Conservation (phyloP, 1,284 basidiomycete species). For the Cutaneotrichosporon sp. region DNA sequence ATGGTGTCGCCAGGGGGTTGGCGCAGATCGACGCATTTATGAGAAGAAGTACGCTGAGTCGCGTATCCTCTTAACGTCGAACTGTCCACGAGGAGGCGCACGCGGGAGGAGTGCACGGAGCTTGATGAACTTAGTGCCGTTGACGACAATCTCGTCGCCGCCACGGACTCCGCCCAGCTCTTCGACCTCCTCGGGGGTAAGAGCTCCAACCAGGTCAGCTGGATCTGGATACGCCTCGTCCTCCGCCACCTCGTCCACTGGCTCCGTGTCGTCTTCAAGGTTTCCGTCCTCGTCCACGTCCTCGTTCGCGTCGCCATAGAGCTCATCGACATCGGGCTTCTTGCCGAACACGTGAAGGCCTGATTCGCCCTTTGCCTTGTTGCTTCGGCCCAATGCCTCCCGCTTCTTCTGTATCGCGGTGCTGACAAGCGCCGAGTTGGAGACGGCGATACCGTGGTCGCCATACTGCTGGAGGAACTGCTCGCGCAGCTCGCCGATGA, state of each 20-base stretch:
- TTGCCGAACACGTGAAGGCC: constrained; percentile 2
- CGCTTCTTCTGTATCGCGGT: constrained; percentile 9
- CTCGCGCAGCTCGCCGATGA: constrained; percentile 57
- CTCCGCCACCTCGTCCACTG: neutral
- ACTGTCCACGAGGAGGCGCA: constrained; percentile 78
- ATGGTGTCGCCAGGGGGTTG: too few relatives aligned
- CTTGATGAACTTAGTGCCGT: constrained; percentile 58
- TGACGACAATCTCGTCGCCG: constrained; percentile 8
- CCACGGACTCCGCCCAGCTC: constrained; percentile 5
- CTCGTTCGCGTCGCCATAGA: constrained; percentile 28
- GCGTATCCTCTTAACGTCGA: constrained; percentile 80
- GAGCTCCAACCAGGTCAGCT: neutral
- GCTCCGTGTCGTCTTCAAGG: constrained; percentile 17
- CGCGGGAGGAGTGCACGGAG: constrained; percentile 74
- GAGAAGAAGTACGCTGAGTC: constrained; percentile 81
- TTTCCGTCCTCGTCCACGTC: constrained; percentile 15
- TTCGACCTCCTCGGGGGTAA: constrained; percentile 6
- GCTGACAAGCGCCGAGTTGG: constrained; percentile 24
- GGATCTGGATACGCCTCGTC: too few relatives aligned
- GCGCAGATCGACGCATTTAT: constrained; percentile 17
- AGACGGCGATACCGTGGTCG: constrained; percentile 65
- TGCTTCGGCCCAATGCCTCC: constrained; percentile 8
- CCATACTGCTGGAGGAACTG: constrained; percentile 75
- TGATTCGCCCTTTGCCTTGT: constrained; percentile 5
- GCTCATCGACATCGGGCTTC: constrained; percentile 18